Conservation (phyloP, 352 stramenopile species). For the Phytophthora boehmeriae region DNA sequence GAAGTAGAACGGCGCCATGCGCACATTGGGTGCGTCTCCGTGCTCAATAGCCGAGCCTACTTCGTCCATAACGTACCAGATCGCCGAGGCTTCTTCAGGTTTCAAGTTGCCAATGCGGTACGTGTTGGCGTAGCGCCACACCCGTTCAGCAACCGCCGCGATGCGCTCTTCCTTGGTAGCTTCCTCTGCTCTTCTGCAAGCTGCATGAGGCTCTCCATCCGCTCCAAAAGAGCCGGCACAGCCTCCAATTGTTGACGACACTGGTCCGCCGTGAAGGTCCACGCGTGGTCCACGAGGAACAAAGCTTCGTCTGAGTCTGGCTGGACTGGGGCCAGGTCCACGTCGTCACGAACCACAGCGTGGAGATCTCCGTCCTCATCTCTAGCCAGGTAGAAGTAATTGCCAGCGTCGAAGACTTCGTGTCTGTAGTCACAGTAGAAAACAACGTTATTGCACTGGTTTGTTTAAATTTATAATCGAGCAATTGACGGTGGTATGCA, state of each 20-base stretch:
- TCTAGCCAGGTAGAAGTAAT: slow-evolving; percentile 51
- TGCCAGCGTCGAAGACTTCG: slow-evolving; percentile 54
- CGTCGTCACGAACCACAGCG: slow-evolving; percentile 50
- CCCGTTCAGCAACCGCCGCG: slow-evolving; percentile 31
- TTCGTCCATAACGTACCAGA: slow-evolving; percentile 71
- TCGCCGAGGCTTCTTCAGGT: slow-evolving; percentile 45
- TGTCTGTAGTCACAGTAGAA: slow-evolving; percentile 28
- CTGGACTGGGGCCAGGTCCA: slow-evolving; percentile 41
- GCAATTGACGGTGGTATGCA: too few species aligned
- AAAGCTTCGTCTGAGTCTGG: slow-evolving; percentile 43
- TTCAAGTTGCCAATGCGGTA: slow-evolving; percentile 52
- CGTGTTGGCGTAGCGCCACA: slow-evolving; percentile 59
- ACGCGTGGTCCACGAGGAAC: slow-evolving; percentile 62
- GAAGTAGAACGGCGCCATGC: slow-evolving; percentile 63
- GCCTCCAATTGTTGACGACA: slow-evolving; percentile 35
- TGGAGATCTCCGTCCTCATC: slow-evolving; percentile 57
- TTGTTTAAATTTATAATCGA: neutral
- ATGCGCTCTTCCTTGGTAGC: slow-evolving; percentile 33
- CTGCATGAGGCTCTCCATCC: slow-evolving; percentile 60
- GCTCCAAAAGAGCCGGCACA: slow-evolving; percentile 39
- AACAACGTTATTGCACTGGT: neutral
- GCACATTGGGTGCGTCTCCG: slow-evolving; percentile 43
- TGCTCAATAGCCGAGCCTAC: slow-evolving; percentile 62
- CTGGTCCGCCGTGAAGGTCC: slow-evolving; percentile 59
- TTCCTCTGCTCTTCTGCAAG: slow-evolving; percentile 27